Percentiles rank a stretch among this genome's conserved stretches.
These are phyloP conservation scores for Tardiomyces blankii DNA, from an alignment of 1,139 yeast species.

Conservation along the genomic window DNA sequence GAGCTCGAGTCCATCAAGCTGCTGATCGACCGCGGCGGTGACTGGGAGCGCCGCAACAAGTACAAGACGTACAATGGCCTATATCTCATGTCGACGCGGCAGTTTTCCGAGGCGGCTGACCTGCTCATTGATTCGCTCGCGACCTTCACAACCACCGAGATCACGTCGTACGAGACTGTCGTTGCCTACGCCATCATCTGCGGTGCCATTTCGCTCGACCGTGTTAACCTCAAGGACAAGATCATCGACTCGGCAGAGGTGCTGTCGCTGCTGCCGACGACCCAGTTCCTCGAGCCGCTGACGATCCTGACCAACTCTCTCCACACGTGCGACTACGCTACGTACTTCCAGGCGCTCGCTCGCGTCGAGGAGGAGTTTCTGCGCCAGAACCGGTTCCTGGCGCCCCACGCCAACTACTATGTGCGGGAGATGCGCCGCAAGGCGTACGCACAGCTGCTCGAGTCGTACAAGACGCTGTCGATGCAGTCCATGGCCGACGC, in stretches of 20 bases:
- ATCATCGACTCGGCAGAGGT: conserved; percentile 93
- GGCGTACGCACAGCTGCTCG: conserved; percentile 89
- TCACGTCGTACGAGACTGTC: conserved; percentile 80
- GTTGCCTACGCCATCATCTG: conserved; percentile 82
- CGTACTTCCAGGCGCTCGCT: conserved; percentile 68
- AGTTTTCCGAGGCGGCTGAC: conserved; percentile 74
- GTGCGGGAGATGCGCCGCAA: conserved; percentile 90
- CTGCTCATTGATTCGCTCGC: conserved; percentile 84
- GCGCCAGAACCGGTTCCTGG: conserved; percentile 62
- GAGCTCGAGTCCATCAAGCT: conserved; percentile 64
- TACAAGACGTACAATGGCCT: conserved; percentile 87
- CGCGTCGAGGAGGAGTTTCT: conserved; percentile 70
- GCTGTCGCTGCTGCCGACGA: conserved; percentile 63
- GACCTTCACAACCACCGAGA: conserved; percentile 92
- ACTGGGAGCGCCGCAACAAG: conserved; percentile 97
- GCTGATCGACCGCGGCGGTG: conserved; percentile 92
- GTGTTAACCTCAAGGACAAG: conserved; percentile 75
- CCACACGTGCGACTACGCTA: conserved; percentile 79
- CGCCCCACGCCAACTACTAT: conserved; percentile 71
- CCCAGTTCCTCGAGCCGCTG: conserved; percentile 68
- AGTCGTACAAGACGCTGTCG: conserved; percentile 85
- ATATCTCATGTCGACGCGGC: conserved; percentile 72
- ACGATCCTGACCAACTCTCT: conserved; percentile 76
- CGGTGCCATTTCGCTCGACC: conserved; percentile 70
- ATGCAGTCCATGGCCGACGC: conserved; percentile 88